Evolutionary conservation across 1,139 yeast genomes (phyloP), one percentile per base, ranked within the genome.

Genomic region (Zygosaccharomyces pseudobailii): DNA sequence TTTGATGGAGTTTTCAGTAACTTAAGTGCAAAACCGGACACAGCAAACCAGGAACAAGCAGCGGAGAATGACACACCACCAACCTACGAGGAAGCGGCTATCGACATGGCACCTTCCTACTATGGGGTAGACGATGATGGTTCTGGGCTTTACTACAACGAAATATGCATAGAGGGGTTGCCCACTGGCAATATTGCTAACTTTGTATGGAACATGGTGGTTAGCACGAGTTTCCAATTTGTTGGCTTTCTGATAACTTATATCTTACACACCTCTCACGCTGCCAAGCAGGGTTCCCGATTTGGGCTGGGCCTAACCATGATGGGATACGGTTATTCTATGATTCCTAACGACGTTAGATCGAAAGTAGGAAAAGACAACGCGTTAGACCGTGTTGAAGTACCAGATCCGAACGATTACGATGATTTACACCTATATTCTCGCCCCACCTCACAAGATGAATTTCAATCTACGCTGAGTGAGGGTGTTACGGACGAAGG

Each of bases 161-260:
- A 90, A 65, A 84, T 92, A 35, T 88, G 88, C 66, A 90, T 94
- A 35, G 96, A 92, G 56, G 97, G 97, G 0, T 72, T 94, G 54
- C 97, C 98, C 0, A 97, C 90, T n/a, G 99, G 98, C 1, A 86
- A 87, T 59, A 67, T 87, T 24, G 82, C 95, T 40, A 88, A 87
- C 62, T 84, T 89, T 58, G 71, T 87, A 3, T 92, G 98, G 97
- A 90, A 90, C 68, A 77, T 82, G 57, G 75, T 89, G 61, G 95
- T 92, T 2, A 82, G 96, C 19, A 78, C 88, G 10, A 87, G 95
- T 36, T 92, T 92, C 71, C 97, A 92, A 67, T 87, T 87, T 64
- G 84, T 92, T 33, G 99, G 98, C 5, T 94, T 94, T 67, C 75
- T 92, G 44, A 74, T 92, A 47, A 90, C 98, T 22, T 92, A 90